Conservation (phyloP, 441 rosid species). For the Isatis lusitanica region DNA sequence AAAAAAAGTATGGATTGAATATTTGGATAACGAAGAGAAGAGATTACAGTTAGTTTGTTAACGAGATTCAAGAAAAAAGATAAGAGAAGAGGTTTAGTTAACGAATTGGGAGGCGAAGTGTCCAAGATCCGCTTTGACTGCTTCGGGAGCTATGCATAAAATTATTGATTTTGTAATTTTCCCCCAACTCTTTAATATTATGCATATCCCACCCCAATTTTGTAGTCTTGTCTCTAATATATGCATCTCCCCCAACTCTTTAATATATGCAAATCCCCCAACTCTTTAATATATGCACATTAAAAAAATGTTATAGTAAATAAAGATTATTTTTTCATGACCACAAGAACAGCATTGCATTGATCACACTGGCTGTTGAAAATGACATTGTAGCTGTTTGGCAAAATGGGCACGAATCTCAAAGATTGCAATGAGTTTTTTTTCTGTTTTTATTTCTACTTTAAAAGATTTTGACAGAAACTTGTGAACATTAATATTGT, state of each 20-base stretch:
- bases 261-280: background rate
- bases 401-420: conserved; percentile 24
- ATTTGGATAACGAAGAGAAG: background rate
- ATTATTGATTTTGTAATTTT: conserved; percentile 23
- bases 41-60: conserved; percentile 19
- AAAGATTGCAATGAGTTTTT: conserved; percentile 7
- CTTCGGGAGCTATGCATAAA: conserved; percentile 34
- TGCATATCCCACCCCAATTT: conserved; percentile 16
- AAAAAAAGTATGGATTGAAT: background rate
- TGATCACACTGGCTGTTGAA: conserved; percentile 18
- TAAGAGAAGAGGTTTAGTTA: background rate
- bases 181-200: conserved; percentile 9
- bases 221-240: conserved; percentile 3
- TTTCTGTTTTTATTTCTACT: background rate
- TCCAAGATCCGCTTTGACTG: conserved; percentile 39
- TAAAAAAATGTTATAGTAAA: background rate
- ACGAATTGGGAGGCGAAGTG: conserved; percentile 35
- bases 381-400: conserved; percentile 17
- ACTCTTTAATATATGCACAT: background rate
- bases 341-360: conserved; percentile 5
- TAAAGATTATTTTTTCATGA: no score
- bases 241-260: no score
- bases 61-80: conserved; percentile 19
- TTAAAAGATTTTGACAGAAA: background rate
- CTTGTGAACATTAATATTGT: background rate